Evolutionary conservation across 768 basidiomycete genomes (phyloP).

Genomic region (Pisolithus orientalis): DNA sequence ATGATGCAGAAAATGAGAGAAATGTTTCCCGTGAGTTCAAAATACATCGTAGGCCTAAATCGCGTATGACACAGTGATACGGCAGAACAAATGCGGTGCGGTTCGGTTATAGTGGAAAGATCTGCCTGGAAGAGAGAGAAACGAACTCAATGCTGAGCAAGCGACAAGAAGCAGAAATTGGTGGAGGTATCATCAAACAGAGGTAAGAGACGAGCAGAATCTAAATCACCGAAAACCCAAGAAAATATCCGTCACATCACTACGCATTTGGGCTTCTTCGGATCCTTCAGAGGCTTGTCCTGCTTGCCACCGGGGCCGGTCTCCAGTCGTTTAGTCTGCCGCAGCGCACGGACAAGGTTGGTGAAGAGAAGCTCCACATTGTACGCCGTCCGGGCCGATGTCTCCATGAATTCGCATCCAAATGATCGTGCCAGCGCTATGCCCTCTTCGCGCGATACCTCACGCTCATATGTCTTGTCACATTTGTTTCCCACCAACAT

Average conservation of each 20-base stretch:
- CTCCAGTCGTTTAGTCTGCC: conserved; percentile 55
- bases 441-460: conserved; percentile 90
- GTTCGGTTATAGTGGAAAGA: conserved; percentile 23
- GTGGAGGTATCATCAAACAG: conserved; percentile 76
- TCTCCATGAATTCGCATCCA: conserved; percentile 93
- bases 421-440: conserved; percentile 72
- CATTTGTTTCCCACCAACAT: conserved; percentile 96
- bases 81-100: conserved; percentile 23
- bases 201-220: conserved; percentile 62
- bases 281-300: conserved; percentile 39
- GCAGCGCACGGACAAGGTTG: conserved; percentile 76
- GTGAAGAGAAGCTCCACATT: conserved; percentile 92
- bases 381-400: conserved; percentile 90
- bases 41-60: conserved; percentile 35
- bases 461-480: conserved; percentile 86
- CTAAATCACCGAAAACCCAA: conserved; percentile 62
- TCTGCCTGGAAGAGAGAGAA: conserved; percentile 26
- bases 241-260: conserved; percentile 68
- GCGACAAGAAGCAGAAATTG: conserved; percentile 22
- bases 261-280: conserved; percentile 57
- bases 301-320: conserved; percentile 38
- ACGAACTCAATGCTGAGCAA: conserved; percentile 19
- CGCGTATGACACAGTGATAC: conserved; percentile 35
- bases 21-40: conserved; percentile 30
- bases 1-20: conserved; percentile 10